Percentiles rank a stretch among this genome's conserved stretches.
These are phyloP conservation scores for Sedum album DNA, from an alignment of 164 flowering plant species.

Conservation along the genomic window DNA sequence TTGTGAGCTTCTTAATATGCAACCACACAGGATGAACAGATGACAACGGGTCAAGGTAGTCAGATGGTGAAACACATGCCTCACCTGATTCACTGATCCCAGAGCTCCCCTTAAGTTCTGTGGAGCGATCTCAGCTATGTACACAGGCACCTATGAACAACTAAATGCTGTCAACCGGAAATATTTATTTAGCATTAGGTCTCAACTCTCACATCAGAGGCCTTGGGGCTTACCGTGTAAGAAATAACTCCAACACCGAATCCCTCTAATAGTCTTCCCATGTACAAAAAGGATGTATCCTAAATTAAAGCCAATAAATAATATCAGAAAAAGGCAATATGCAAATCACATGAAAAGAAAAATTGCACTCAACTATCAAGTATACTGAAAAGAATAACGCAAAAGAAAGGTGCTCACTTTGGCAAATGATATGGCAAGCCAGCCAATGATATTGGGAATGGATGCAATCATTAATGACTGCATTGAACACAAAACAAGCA, in stretches of 20 bases:
- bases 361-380: no score
- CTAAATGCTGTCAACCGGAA: background rate
- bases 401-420: background rate
- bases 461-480: background rate
- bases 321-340: no score
- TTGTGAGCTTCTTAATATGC: background rate
- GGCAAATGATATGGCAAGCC: background rate
- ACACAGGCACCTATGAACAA: conserved; percentile 60
- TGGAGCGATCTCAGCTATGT: conserved; percentile 90
- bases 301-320: no score
- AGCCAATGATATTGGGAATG: background rate
- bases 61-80: background rate
- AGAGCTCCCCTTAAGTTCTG: conserved; percentile 64
- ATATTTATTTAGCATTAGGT: background rate
- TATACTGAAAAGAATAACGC: no score
- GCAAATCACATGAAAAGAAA: no score
- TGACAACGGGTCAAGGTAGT: background rate
- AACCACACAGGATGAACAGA: background rate
- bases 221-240: conserved; percentile 31
- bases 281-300: no score
- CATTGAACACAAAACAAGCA: background rate
- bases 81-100: conserved; percentile 64
- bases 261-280: no score
- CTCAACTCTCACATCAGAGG: background rate
- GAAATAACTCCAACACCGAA: no score